These are phyloP conservation scores for Sugiyamaella japonica DNA, from an alignment of 1,139 yeast species.

Conservation along the genomic window DNA sequence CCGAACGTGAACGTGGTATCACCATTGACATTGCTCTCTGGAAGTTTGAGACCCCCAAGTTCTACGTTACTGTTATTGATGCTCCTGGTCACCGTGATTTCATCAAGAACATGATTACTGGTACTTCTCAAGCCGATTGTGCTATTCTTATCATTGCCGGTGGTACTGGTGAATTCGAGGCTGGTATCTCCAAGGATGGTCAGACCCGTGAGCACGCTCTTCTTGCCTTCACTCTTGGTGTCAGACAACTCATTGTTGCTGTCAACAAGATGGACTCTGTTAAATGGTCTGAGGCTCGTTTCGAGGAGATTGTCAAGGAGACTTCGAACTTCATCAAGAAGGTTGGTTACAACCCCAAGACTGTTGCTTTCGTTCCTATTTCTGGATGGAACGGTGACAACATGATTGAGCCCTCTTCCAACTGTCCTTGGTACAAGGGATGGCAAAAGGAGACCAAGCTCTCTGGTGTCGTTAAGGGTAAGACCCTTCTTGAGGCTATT, in stretches of 20 bases:
- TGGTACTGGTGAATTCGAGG: slow-evolving; percentile 93
- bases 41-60: slow-evolving; percentile 96
- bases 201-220: slow-evolving; percentile 94
- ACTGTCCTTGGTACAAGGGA: slow-evolving; percentile 93
- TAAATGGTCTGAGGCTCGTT: slow-evolving; percentile 80
- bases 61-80: slow-evolving; percentile 88
- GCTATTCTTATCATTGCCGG: slow-evolving; percentile 89
- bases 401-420: slow-evolving; percentile 80
- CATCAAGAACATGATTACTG: slow-evolving; percentile 92
- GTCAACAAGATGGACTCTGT: slow-evolving; percentile 94
- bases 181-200: slow-evolving; percentile 92
- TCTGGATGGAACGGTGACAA: slow-evolving; percentile 95
- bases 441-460: slow-evolving; percentile 85
- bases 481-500: slow-evolving; percentile 85
- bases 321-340: slow-evolving; percentile 86
- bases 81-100: slow-evolving; percentile 98
- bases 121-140: slow-evolving; percentile 95
- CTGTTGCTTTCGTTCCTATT: slow-evolving; percentile 88
- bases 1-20: slow-evolving; percentile 98
- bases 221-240: slow-evolving; percentile 89
- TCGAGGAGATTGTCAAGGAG: slow-evolving; percentile 80
- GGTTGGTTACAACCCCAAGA: slow-evolving; percentile 92
- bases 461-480: slow-evolving; percentile 73
- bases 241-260: slow-evolving; percentile 83
- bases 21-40: slow-evolving; percentile 92